phyloP scores from a whole-genome alignment of 495 filamentous ascomycete genomes.

The Penicillium silybi region DNA sequence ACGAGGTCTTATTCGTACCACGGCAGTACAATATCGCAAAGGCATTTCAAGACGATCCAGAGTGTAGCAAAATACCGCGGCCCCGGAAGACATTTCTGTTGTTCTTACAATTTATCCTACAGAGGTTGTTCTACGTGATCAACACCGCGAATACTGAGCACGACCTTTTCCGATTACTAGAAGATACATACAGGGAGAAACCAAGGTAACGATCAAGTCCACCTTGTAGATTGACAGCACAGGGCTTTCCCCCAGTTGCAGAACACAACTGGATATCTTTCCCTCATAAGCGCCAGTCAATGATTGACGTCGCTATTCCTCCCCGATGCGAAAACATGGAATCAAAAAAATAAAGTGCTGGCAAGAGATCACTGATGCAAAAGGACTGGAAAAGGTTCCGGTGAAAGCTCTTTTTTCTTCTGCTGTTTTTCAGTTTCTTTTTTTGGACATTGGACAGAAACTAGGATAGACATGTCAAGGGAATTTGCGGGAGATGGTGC shows the following conservation, averaged over 20 bases:
- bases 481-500: conserved; percentile 27
- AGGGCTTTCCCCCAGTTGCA: conserved; percentile 87
- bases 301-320: conserved; percentile 47
- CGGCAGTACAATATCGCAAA: neutral
- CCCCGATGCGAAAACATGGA: conserved; percentile 33
- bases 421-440: conserved; percentile 39
- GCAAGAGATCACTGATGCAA: conserved; percentile 27
- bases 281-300: conserved; percentile 88
- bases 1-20: neutral
- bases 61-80: neutral
- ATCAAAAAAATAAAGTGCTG: conserved; percentile 25
- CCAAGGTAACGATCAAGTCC: conserved; percentile 60
- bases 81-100: neutral
- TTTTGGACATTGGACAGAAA: conserved; percentile 37
- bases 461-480: conserved; percentile 49
- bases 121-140: conserved; percentile 6
- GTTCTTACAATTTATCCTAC: neutral
- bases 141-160: conserved; percentile 23
- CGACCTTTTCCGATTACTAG: conserved; percentile 42
- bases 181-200: conserved; percentile 46
- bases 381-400: conserved; percentile 28
- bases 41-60: neutral
- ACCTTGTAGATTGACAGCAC: conserved; percentile 63
- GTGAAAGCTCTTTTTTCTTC: conserved; percentile 36
- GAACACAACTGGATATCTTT: conserved; percentile 76